A percentile compares a stretch with the other conserved stretches of the same genome.
Evolutionary conservation across 2,329 filamentous ascomycete species (phyloP).

Genomic region (Neonectria punicea): DNA sequence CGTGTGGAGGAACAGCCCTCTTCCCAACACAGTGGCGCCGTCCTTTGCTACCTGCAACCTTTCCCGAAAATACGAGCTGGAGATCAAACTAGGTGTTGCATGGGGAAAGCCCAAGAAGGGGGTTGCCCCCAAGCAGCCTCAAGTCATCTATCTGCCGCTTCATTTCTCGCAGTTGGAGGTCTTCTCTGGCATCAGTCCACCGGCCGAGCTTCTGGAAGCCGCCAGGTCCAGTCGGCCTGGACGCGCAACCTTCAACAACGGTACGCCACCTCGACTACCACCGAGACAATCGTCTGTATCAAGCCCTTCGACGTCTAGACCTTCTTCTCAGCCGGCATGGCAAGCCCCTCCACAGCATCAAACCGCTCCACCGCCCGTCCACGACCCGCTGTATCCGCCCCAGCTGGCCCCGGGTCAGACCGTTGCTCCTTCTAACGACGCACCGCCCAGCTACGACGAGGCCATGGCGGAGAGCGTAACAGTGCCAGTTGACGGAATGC

Average conservation of each 20-base stretch:
- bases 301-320: slow-evolving; percentile 19
- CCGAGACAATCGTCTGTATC: slow-evolving; percentile 42
- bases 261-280: slow-evolving; percentile 49
- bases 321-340: slow-evolving; percentile 37
- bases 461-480: slow-evolving; percentile 81
- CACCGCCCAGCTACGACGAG: slow-evolving; percentile 96
- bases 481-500: slow-evolving; percentile 72
- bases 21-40: slow-evolving; percentile 89
- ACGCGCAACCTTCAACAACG: slow-evolving; percentile 48
- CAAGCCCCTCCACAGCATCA: slow-evolving; percentile 36
- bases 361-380: slow-evolving; percentile 42
- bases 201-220: slow-evolving; percentile 77
- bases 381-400: slow-evolving; percentile 68
- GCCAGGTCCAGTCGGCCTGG: slow-evolving; percentile 50
- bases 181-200: slow-evolving; percentile 88
- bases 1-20: slow-evolving; percentile 76
- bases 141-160: slow-evolving; percentile 82
- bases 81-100: slow-evolving; percentile 80
- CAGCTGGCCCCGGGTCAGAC: slow-evolving; percentile 60
- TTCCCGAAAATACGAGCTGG: slow-evolving; percentile 81
- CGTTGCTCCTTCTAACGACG: slow-evolving; percentile 70
- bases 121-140: slow-evolving; percentile 55
- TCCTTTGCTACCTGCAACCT: slow-evolving; percentile 92
- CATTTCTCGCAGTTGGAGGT: slow-evolving; percentile 79
- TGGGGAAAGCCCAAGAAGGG: slow-evolving; percentile 69